Evolutionary conservation across 2,329 filamentous ascomycete genomes (phyloP), one percentile per base, ranked within the genome.

Genomic region (Diaporthe velutina): DNA sequence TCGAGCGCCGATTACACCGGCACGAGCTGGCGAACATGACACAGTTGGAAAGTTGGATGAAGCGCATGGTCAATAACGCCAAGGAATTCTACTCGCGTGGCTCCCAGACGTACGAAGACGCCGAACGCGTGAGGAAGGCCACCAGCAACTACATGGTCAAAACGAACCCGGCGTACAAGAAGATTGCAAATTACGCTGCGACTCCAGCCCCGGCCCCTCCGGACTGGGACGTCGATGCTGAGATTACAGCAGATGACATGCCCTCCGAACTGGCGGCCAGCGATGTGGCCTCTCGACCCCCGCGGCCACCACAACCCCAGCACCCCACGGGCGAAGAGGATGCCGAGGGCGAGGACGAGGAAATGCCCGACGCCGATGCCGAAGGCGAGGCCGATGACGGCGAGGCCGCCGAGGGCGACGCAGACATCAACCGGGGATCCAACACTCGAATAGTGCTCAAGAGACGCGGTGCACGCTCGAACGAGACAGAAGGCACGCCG

Each of bases 81-180:
- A 98, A 98, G 83, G 92, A 95, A 71, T 97, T 91, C 84, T 96
- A 96, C 80, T 88, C 92, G 75, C 93, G 93, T 78, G 90, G 89
- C 57, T 95, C 94, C 0, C 85, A 91, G 74, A 88, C 93, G 50
- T 96, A 93, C 81, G 93, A 95, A 57, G 95, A 98, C 85, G 95
- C 95, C 12, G 95, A 98, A 83, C 91, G 95, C 66, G 90, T 98
- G 60, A 90, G 95, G 61, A 98, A 98, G 84, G 93, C 95, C 4
- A 88, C 96, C 54, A 96, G 94, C 82, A 96, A 96, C 80, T 95
- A 92, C 82, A 98, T 98, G 95, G 93, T 92, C 73, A 94, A 94
- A 82, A 90, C 93, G 79, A 98, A 98, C 79, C 95, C 95, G 19
- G 94, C 94, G 22, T 98, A 98, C 83, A 90, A 91, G 76, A 85